Evolutionary conservation across 352 stramenopile genomes (phyloP), one percentile per base, ranked within the genome.

Genomic region (Hyaloperonospora arabidopsidis): DNA sequence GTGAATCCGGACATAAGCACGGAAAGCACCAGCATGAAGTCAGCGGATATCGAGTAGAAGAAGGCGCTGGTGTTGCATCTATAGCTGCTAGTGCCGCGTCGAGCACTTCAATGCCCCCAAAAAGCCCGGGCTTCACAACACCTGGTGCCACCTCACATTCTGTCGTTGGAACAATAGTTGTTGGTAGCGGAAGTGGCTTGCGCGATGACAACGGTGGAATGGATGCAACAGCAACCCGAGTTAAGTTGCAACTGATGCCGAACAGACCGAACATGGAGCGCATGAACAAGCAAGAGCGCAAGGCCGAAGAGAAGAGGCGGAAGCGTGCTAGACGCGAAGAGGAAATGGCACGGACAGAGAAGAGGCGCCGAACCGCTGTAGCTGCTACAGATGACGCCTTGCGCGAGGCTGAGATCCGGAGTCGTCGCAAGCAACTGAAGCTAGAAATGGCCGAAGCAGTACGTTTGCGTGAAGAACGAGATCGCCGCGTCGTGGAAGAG

Each of bases 271-370:
- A 74, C 32, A 61, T 87, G 52, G 76, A 88, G 22, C 74, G 76
- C 7, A 87, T 88, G 76, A 91, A 82, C 58, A 93, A 93, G 29
- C 81, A 76, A 40, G 81, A 92, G 61, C 84, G 84, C 18, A 93
- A 93, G 45, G 78, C 82, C 2, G 84, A 93, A 66, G 82, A 93
- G 54, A 89, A 89, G 55, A 70, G 76, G 8, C 81, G 81, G 22
- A 93, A 92, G 52, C 77, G 77, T 17, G 64, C 61, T 10, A 66
- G 79, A 6, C 76, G 79, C 1, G 84, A 92, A 61, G 79, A 92
- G 58, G 81, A 92, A 55, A 74, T 88, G n/a, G 81, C 75, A 0
- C 68, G 70, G 13, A 82, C 74, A 6, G 79, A 92, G 49, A 91
- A 90, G 61, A 76, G 81, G 1, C 73, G 76, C 19, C 79, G 80